Evolutionary conservation across 805 yeast genomes (phyloP).

Genomic region (Starmerella etchellsii): DNA sequence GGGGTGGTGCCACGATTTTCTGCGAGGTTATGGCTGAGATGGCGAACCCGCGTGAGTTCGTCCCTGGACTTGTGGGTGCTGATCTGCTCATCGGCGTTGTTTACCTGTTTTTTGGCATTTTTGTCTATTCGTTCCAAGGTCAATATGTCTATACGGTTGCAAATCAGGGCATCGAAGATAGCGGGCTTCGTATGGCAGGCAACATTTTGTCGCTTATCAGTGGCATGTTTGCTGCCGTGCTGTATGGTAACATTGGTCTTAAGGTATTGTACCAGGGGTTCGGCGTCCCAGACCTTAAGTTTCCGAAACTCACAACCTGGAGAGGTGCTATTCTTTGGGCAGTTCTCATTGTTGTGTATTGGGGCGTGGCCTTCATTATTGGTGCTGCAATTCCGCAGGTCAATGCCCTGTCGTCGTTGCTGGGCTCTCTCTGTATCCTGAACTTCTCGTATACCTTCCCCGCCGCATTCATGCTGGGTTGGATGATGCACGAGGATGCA

Average conservation of each 20-base stretch:
- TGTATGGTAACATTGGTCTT: conserved; percentile 37
- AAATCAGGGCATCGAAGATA: conserved; percentile 31
- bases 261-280: conserved; percentile 35
- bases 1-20: conserved; percentile 41
- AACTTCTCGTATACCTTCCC: conserved; percentile 39
- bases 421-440: conserved; percentile 35
- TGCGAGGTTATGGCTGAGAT: conserved; percentile 39
- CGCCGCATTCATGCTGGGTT: conserved; percentile 17
- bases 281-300: conserved; percentile 25
- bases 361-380: conserved; percentile 34
- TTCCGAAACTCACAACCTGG: conserved; percentile 27
- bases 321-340: conserved; percentile 31
- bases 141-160: conserved; percentile 31
- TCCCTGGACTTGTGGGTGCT: conserved; percentile 36
- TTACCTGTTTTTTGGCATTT: conserved; percentile 34
- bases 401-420: conserved; percentile 29
- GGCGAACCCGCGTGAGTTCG: conserved; percentile 37
- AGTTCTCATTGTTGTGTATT: conserved; percentile 30
- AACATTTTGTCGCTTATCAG: conserved; percentile 30
- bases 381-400: conserved; percentile 37
- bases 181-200: conserved; percentile 28
- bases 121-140: conserved; percentile 35
- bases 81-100: conserved; percentile 31
- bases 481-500: conserved; percentile 15
- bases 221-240: conserved; percentile 34